A percentile compares a stretch with the other conserved stretches of the same genome.
These are phyloP conservation scores for Apiospora malaysiana DNA, from an alignment of 2,329 filamentous ascomycete genomes.

Conservation along the genomic window DNA sequence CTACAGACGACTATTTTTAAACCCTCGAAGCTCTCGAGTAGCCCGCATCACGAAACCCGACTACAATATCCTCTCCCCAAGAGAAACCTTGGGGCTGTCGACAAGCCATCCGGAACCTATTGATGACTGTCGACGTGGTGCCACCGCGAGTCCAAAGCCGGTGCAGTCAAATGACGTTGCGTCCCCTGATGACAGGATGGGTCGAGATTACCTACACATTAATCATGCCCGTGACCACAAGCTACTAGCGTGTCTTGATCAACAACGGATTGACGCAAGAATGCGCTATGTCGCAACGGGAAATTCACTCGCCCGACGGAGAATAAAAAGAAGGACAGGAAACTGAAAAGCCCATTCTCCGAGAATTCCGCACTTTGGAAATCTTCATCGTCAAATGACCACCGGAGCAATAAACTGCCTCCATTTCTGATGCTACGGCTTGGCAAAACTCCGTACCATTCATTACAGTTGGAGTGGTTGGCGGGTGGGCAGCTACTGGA, in stretches of 20 bases:
- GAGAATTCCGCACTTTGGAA: neutral
- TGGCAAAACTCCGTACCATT: neutral
- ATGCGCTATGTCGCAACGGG: neutral
- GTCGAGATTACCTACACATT: conserved; percentile 11
- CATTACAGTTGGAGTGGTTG: neutral
- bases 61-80: neutral
- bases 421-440: conserved; percentile 9
- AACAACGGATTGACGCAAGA: neutral
- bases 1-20: conserved; percentile 11
- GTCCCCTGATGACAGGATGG: neutral
- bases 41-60: neutral
- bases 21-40: neutral
- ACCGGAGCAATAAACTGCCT: neutral
- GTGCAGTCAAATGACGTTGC: neutral
- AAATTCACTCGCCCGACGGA: neutral
- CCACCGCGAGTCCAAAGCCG: neutral
- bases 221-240: neutral
- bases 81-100: neutral
- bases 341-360: neutral
- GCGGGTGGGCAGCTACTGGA: neutral
- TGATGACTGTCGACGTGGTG: neutral
- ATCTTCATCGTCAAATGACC: neutral
- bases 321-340: neutral
- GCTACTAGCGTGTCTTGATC: neutral
- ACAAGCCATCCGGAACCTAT: neutral